Evolutionary conservation across 805 yeast species (phyloP).

Genomic region (Cyberlindnera suaveolens): DNA sequence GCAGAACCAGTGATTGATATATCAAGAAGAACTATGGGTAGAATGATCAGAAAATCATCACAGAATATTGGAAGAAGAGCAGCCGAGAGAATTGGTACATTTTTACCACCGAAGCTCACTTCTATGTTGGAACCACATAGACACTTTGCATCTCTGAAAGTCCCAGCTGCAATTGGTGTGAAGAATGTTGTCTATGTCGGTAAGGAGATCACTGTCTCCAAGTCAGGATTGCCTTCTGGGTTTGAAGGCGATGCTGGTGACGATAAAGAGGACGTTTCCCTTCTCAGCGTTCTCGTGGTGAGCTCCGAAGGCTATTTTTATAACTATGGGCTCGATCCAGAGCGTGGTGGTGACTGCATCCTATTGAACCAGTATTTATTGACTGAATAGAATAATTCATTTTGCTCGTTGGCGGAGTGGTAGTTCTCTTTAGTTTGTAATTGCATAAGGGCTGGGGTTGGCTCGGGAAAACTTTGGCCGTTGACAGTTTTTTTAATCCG

Average conservation of each 20-base stretch:
- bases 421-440: too few relatives aligned
- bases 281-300: constrained; percentile 56
- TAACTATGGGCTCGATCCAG: constrained; percentile 77
- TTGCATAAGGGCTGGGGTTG: too few relatives aligned
- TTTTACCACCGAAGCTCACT: constrained; percentile 70
- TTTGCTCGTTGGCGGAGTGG: too few relatives aligned
- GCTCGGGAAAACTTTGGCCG: too few relatives aligned
- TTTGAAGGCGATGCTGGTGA: constrained; percentile 12
- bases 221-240: constrained; percentile 18
- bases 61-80: constrained; percentile 74
- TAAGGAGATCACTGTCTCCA: constrained; percentile 20
- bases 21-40: constrained; percentile 63
- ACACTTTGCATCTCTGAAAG: constrained; percentile 83
- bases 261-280: constrained; percentile 26
- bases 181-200: constrained; percentile 46
- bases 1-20: constrained; percentile 65
- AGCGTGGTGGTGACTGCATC: constrained; percentile 89
- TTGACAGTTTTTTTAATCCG: too few relatives aligned
- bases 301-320: constrained; percentile 78
- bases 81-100: constrained; percentile 86
- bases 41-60: constrained; percentile 71
- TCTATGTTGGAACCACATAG: constrained; percentile 85
- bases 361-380: constrained; percentile 66
- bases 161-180: constrained; percentile 46
- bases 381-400: constrained; percentile 5